A percentile compares a stretch with the other conserved stretches of the same genome.
Evolutionary conservation across 177 flowering plant species (phyloP).

Genomic region (Tripterygium wilfordii): DNA sequence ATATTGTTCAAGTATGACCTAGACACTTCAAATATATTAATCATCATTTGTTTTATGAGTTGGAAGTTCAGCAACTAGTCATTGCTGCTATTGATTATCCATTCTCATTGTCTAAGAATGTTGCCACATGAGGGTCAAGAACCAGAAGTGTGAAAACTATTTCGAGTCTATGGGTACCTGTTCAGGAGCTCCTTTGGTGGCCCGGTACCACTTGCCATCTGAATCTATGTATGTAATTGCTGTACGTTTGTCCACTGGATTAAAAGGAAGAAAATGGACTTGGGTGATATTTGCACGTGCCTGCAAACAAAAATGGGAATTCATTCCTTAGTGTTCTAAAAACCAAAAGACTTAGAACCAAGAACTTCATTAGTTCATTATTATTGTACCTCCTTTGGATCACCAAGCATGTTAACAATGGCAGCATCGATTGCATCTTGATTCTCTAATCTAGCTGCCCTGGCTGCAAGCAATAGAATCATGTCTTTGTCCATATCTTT

Average conservation of each 20-base stretch:
- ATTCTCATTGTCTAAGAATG: too few species aligned
- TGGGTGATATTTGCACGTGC: slow-evolving; percentile 72
- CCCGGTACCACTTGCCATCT: slow-evolving; percentile 72
- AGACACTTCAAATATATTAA: too few species aligned
- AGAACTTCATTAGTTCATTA: neutral
- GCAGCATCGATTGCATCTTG: slow-evolving; percentile 94
- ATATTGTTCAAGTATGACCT: too few species aligned
- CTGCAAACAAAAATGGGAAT: slow-evolving; percentile 20
- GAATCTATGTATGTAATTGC: slow-evolving; percentile 76
- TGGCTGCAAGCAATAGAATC: slow-evolving; percentile 70
- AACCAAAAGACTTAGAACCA: neutral
- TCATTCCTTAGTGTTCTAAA: too few species aligned
- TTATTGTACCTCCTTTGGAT: slow-evolving; percentile 72
- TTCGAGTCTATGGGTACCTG: too few species aligned
- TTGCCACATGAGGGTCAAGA: too few species aligned
- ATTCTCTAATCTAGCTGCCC: slow-evolving; percentile 82
- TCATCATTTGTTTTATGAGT: too few species aligned
- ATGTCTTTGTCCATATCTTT: slow-evolving; percentile 60
- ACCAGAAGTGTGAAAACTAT: too few species aligned
- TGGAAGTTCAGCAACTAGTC: too few species aligned
- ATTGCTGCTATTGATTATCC: too few species aligned
- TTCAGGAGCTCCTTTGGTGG: slow-evolving; percentile 92
- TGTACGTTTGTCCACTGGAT: slow-evolving; percentile 88
- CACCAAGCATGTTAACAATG: slow-evolving; percentile 74
- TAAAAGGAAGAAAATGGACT: slow-evolving; percentile 84